Evolutionary conservation across 352 stramenopile genomes (phyloP).

Genomic region (Globisporangium acanthophoron): DNA sequence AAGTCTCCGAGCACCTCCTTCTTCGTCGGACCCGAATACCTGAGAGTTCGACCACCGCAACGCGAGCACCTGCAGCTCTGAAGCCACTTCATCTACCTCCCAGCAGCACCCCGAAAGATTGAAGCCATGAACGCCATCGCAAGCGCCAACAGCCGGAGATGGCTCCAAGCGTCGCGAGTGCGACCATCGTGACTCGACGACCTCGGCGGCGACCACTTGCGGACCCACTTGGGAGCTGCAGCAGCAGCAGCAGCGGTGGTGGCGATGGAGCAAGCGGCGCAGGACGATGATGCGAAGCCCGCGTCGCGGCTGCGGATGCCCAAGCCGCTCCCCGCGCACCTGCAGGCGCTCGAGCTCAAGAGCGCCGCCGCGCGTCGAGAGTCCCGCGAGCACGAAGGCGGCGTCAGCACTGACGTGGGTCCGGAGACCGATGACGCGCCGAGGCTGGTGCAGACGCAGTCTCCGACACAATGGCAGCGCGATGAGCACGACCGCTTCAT

Average conservation of each 20-base stretch:
- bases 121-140: no score
- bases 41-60: not conserved
- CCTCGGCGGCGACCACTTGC: no score
- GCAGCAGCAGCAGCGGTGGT: not conserved
- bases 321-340: slow-evolving; percentile 11
- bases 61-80: not conserved
- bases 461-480: slow-evolving; percentile 28
- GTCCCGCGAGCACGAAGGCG: not conserved
- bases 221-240: not conserved
- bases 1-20: not conserved
- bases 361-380: not conserved
- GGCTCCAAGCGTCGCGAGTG: not conserved
- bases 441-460: not conserved
- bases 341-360: slow-evolving; percentile 14
- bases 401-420: not conserved
- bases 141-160: no score
- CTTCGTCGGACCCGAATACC: not conserved
- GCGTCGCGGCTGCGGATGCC: slow-evolving; percentile 9
- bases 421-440: not conserved
- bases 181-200: not conserved
- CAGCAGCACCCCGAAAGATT: no score
- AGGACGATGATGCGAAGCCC: slow-evolving; percentile 4
- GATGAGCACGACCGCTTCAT: slow-evolving; percentile 81
- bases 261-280: not conserved
- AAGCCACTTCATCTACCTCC: not conserved